phyloP scores from a whole-genome alignment of 768 basidiomycete genomes.

The Lyophyllum atratum region DNA sequence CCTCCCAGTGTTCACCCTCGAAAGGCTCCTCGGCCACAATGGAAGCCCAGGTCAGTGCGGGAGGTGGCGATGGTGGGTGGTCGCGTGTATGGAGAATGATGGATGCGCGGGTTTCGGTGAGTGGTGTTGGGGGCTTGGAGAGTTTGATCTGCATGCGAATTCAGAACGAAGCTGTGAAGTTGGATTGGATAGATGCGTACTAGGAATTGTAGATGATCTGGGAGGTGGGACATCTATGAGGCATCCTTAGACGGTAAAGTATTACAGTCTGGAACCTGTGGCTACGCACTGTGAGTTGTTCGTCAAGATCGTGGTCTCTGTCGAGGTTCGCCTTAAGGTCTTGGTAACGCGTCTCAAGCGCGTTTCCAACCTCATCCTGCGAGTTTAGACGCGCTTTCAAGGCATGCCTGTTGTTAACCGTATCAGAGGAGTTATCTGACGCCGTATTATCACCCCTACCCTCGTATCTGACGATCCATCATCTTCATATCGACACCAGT shows the following conservation, averaged over 20 bases:
- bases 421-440: conserved; percentile 2
- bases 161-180: not conserved
- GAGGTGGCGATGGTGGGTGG: conserved; percentile 43
- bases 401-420: conserved; percentile 41
- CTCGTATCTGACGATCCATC: conserved; percentile 57
- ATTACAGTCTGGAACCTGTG: not conserved
- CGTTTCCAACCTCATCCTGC: conserved; percentile 59
- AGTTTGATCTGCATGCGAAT: conserved; percentile 48
- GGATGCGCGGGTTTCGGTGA: conserved; percentile 57
- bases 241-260: not conserved
- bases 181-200: conserved; percentile 37
- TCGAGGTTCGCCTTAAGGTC: conserved; percentile 52
- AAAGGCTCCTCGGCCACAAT: conserved; percentile 83
- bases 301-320: conserved; percentile 60
- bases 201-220: conserved; percentile 73
- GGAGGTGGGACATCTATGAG: conserved; percentile 55
- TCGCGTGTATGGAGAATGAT: conserved; percentile 46
- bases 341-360: conserved; percentile 54
- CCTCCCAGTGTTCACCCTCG: conserved; percentile 86
- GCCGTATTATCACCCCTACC: conserved; percentile 42
- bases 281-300: conserved; percentile 60
- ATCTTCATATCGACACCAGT: conserved; percentile 55
- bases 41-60: conserved; percentile 69
- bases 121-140: conserved; percentile 49
- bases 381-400: conserved; percentile 74